phyloP scores from a whole-genome alignment of 768 basidiomycete genomes.

The Gelatoporia subvermispora region DNA sequence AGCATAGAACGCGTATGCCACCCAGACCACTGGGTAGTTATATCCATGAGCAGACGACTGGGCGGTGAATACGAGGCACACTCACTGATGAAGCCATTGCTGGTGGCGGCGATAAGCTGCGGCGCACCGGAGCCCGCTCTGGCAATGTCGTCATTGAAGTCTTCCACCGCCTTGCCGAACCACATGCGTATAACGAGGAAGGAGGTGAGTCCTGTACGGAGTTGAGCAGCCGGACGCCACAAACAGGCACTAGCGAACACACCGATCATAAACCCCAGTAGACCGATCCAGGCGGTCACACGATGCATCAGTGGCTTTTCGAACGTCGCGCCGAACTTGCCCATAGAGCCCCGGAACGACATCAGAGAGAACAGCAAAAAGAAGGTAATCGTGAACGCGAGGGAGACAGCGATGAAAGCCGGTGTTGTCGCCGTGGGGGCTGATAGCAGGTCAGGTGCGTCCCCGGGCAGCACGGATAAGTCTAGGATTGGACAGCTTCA shows the following conservation, averaged over 20 bases:
- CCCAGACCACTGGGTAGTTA: conserved; percentile 60
- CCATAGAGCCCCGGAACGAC: conserved; percentile 63
- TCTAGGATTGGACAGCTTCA: conserved; percentile 42
- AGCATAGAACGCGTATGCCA: conserved; percentile 70
- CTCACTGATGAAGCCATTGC: conserved; percentile 75
- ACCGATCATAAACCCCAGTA: conserved; percentile 75
- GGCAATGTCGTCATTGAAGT: conserved; percentile 65
- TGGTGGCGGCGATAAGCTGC: conserved; percentile 52
- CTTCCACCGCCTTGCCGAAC: conserved; percentile 74
- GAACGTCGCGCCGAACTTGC: conserved; percentile 42
- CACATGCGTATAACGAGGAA: conserved; percentile 75
- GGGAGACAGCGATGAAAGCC: conserved; percentile 56
- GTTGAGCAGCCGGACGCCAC: not conserved
- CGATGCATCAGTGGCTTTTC: conserved; percentile 57
- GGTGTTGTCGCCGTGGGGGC: conserved; percentile 60
- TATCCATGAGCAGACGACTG: not conserved
- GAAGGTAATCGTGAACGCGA: conserved; percentile 56
- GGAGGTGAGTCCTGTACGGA: conserved; percentile 50
- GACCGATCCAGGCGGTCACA: conserved; percentile 66
- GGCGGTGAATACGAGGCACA: conserved; percentile 8
- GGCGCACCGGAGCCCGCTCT: conserved; percentile 50
- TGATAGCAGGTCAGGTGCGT: conserved; percentile 51
- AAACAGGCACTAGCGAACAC: conserved; percentile 10
- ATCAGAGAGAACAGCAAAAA: conserved; percentile 61
- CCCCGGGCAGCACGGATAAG: conserved; percentile 54